Evolutionary conservation across 2,329 filamentous ascomycete species (phyloP), one percentile per base, ranked within the genome.

Genomic region (Penicillium sumatraense): DNA sequence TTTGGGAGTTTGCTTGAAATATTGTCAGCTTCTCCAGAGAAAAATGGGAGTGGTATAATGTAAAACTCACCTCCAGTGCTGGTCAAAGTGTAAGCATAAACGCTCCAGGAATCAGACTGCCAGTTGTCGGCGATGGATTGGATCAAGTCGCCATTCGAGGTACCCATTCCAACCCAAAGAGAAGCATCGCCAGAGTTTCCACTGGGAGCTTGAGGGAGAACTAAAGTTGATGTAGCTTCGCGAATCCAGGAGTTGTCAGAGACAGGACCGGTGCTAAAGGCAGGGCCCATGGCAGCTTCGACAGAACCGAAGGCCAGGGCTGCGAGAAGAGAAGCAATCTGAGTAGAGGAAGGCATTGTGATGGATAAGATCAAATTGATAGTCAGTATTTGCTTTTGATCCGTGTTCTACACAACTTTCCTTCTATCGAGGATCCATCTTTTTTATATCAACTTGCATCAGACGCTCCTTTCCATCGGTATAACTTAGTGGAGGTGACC

Each of bases 141-240:
- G 54, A 81, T 76, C 63, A 81, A 60, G 54, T 81, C 75, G 24
- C 75, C 77, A 18, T 74, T 73, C 3, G 73, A 75, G 5, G 77
- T 81, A 2, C 77, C 78, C 77, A 80, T 80, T 7, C 79, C 79
- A 10, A 79, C 75, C 79, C 78, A 81, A 16, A 81, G 70, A 9
- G 76, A 78, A 20, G 73, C 59, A 51, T 72, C 70, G 31, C 76
- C 75, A 5, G 65, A 65, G 35, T 69, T 70, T 26, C 71, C 71
- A 26, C 63, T 72, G 1, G 78, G 77, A 1, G 64, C 60, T 0
- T 71, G 61, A 3, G 78, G 78, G 4, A 80, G 68, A 16, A 77
- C 63, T n/a, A 81, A 68, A 5, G 78, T 81, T 1, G 78, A 75
- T 10, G 69, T 77, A 2, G 78, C 69, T 55, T 78, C 75, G 18